phyloP scores from a whole-genome alignment of 495 filamentous ascomycete genomes.

The Daldinia childiae region DNA sequence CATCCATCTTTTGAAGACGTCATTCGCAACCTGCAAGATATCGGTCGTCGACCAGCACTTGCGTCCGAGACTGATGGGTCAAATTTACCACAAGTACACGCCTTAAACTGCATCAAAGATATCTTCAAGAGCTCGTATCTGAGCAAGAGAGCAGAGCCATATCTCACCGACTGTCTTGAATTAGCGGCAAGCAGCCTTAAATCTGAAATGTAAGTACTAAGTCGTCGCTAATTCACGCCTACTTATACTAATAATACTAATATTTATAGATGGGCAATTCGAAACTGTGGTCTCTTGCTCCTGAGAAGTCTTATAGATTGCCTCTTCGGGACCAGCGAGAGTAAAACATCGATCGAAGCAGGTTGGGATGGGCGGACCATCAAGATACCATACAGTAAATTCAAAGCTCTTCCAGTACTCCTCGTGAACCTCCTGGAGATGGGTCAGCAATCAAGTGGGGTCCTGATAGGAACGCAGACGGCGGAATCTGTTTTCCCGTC shows the following conservation, averaged over 20 bases:
- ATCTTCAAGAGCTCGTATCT: constrained; percentile 83
- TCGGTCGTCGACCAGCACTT: constrained; percentile 64
- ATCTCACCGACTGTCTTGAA: constrained; percentile 75
- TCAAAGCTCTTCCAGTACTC: constrained; percentile 73
- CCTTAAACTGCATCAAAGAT: constrained; percentile 88
- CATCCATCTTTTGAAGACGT: constrained; percentile 63
- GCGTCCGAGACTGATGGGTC: constrained; percentile 65
- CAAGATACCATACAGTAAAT: constrained; percentile 72
- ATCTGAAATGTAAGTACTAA: constrained; percentile 65
- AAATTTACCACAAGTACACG: constrained; percentile 89
- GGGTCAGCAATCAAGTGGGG: constrained; percentile 52
- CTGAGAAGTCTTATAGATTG: constrained; percentile 82
- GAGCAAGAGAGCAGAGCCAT: constrained; percentile 67
- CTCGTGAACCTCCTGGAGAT: constrained; percentile 70
- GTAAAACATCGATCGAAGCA: constrained; percentile 58
- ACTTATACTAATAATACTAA: constrained; percentile 40
- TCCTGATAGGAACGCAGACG: constrained; percentile 51
- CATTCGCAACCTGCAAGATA: constrained; percentile 56
- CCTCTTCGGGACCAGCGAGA: constrained; percentile 73
- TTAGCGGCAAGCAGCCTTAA: constrained; percentile 78
- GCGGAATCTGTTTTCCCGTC: constrained; percentile 88
- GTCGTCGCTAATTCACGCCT: neutral
- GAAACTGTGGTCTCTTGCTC: constrained; percentile 91
- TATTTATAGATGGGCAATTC: constrained; percentile 79
- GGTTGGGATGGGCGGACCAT: constrained; percentile 62